These are phyloP conservation scores for Rossbeevera mucosa DNA, from an alignment of 768 basidiomycete genomes.

Conservation along the genomic window DNA sequence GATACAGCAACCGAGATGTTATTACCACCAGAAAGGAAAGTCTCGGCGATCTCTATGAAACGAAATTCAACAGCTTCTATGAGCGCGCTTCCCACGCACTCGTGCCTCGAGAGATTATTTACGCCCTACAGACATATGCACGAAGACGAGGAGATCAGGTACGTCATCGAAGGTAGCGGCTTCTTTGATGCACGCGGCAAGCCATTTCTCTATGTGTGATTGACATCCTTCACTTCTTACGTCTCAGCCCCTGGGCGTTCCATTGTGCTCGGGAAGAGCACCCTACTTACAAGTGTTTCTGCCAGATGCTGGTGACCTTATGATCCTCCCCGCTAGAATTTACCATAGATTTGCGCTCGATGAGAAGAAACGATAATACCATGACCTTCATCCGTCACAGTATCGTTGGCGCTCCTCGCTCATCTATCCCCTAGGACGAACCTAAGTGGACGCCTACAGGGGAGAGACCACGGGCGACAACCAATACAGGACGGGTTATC, in stretches of 20 bases:
- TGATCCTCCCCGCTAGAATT: slow-evolving; percentile 85
- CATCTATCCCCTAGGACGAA: slow-evolving; percentile 58
- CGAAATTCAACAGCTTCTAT: slow-evolving; percentile 78
- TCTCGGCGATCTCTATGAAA: slow-evolving; percentile 78
- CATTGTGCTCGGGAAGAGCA: slow-evolving; percentile 42
- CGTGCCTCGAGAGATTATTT: background rate
- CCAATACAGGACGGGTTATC: slow-evolving; percentile 55
- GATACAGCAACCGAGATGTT: slow-evolving; percentile 80
- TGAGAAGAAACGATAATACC: slow-evolving; percentile 58
- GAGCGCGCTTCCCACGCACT: slow-evolving; percentile 45
- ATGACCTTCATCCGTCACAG: slow-evolving; percentile 25
- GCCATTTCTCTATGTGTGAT: slow-evolving; percentile 15
- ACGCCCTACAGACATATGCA: slow-evolving; percentile 71
- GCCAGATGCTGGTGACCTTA: slow-evolving; percentile 77
- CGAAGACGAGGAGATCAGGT: slow-evolving; percentile 95
- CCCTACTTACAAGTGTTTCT: slow-evolving; percentile 71
- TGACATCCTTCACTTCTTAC: background rate
- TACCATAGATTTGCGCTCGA: slow-evolving; percentile 98
- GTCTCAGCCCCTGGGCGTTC: background rate
- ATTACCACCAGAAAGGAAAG: slow-evolving; percentile 76
- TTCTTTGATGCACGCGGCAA: slow-evolving; percentile 89
- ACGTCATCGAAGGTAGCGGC: slow-evolving; percentile 77
- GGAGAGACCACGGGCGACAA: slow-evolving; percentile 59
- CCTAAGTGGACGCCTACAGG: slow-evolving; percentile 85
- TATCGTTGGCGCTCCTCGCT: background rate